Percentiles rank a stretch among this genome's conserved stretches.
phyloP scores from a whole-genome alignment of 1,284 basidiomycete species.

The Sporisorium scitamineum region DNA sequence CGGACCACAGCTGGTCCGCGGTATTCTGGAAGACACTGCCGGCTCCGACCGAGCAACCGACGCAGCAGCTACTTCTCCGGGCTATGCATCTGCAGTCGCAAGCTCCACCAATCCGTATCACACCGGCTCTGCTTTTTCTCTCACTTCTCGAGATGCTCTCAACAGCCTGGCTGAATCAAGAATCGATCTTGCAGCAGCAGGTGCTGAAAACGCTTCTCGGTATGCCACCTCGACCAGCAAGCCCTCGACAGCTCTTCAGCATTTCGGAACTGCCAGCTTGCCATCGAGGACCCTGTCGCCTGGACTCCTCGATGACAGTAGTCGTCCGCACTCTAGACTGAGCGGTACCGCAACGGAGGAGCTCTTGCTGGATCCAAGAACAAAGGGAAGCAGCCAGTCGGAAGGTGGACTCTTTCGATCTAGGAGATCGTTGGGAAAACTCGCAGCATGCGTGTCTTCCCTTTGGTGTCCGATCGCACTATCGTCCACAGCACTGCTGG shows the following conservation, averaged over 20 bases:
- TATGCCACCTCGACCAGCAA: conserved; percentile 12
- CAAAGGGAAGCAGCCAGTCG: not conserved
- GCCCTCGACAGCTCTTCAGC: not conserved
- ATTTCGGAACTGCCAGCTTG: not conserved
- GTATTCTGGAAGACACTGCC: conserved; percentile 6
- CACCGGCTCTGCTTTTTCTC: conserved; percentile 6
- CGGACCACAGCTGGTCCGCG: conserved; percentile 1
- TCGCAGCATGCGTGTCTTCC: not conserved
- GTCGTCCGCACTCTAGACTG: not conserved
- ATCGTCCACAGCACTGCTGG: conserved; percentile 1
- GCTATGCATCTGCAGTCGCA: conserved; percentile 26
- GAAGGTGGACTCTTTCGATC: not conserved
- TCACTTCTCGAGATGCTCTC: conserved; percentile 16
- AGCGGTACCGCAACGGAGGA: conserved; percentile 3
- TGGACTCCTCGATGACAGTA: not conserved
- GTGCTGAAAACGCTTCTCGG: not conserved
- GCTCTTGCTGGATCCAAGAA: not conserved
- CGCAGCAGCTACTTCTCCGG: conserved; percentile 9
- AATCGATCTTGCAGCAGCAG: not conserved
- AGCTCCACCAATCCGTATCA: conserved; percentile 36
- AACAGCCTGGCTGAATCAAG: not conserved
- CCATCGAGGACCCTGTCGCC: not conserved
- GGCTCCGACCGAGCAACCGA: conserved; percentile 7
- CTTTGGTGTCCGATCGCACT: conserved; percentile 21
- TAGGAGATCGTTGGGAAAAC: not conserved